Base-by-base conservation (phyloP, 306 rosid genomes). In the Datisca glomerata region DNA sequence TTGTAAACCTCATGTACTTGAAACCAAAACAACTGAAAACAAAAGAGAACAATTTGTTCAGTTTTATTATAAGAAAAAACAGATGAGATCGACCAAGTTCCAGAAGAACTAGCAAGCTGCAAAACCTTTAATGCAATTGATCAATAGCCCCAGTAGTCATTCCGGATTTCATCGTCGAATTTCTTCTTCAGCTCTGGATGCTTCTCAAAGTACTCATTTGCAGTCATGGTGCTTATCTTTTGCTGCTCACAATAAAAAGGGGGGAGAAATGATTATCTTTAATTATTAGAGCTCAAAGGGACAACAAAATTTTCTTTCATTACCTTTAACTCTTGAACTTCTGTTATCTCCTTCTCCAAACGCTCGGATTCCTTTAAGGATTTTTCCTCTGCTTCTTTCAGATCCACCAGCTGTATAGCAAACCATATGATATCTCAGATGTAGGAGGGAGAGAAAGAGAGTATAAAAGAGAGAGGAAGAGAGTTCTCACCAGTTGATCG, bases 311-410 rank as follows among this genome's bases (percentile, higher is more conserved):
- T 56, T 4, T 24, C 40, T 18, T 22, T 17, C 34, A 53, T 45
- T 75, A 91, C 96, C 99, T 91, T 85, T 65, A 91, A 7, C 47
- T 81, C 94, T 57, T 80, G 81, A 42, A 85, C 86, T 21, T 85
- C 92, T 37, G 40, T 71, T 43, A 91, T 47, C 64, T 91, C 99
- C 76, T 80, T 80, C 63, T 91, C 96, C 61, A 91, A 55, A 23
- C 87, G 87, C 74, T 85, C 96, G 15, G 99, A 91, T 36, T 84
- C 99, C 69, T 78, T 85, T 12, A 76, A 44, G 62, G 96, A 85
- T 41, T 73, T 68, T 67, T 47, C 58, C 63, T 91, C 96, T 28
- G 96, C 96, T 57, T 85, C 92, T 67, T 91, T 80, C 69, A 91
- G 74, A 57, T 91, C 96, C 65, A 85, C 76, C 56, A 80, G 53